A percentile compares a stretch with the other conserved stretches of the same genome.
These are phyloP conservation scores for Meripilus lineatus DNA, from an alignment of 1,284 basidiomycete genomes.

Conservation along the genomic window DNA sequence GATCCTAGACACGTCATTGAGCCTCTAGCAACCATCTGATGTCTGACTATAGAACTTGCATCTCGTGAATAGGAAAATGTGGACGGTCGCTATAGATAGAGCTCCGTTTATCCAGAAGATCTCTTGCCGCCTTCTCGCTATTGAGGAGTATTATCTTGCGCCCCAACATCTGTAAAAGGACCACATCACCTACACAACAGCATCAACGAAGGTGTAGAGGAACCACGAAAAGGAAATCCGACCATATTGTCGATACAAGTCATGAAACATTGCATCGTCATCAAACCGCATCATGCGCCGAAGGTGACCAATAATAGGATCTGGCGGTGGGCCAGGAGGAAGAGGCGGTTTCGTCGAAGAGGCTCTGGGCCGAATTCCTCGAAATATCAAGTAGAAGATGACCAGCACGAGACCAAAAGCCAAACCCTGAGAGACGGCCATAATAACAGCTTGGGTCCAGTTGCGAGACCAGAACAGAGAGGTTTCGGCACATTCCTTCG, in stretches of 20 bases:
- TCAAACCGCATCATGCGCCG: conserved; percentile 4
- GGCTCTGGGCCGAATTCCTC: no score
- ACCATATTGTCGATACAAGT: conserved; percentile 10
- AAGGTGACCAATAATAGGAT: conserved; percentile 11
- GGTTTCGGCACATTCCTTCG: no score
- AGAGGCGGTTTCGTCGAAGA: no score
- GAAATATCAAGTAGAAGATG: no score
- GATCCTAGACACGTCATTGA: background rate
- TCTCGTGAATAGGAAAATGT: conserved; percentile 2
- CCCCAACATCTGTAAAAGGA: conserved; percentile 10
- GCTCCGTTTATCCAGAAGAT: conserved; percentile 15
- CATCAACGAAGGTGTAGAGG: background rate
- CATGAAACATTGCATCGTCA: conserved; percentile 5
- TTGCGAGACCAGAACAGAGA: no score
- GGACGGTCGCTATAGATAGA: conserved; percentile 13
- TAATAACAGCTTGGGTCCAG: no score
- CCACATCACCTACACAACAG: conserved; percentile 11
- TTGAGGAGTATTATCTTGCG: conserved; percentile 9
- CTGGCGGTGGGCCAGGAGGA: conserved; percentile 10
- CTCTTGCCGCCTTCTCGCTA: conserved; percentile 6
- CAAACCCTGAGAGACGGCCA: no score
- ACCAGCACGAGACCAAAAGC: no score
- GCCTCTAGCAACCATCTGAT: background rate
- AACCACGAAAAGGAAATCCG: background rate
- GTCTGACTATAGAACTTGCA: conserved; percentile 1